Evolutionary conservation across 306 rosid species (phyloP).

Genomic region (Fagus crenata): DNA sequence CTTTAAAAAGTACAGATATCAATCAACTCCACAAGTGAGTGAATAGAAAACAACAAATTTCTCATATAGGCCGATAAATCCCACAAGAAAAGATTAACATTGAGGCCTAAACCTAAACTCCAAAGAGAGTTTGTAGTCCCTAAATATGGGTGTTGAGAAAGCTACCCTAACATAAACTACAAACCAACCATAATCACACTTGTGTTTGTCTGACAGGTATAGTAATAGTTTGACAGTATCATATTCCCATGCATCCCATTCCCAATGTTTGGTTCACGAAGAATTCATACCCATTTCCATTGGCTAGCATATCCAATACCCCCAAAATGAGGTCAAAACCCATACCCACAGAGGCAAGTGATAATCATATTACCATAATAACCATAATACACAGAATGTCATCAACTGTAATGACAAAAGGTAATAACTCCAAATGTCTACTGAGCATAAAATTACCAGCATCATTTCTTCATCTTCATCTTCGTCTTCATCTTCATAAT

Average conservation of each 20-base stretch:
- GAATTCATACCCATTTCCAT: background rate
- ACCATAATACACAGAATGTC: background rate
- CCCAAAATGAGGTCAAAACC: background rate
- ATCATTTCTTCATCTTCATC: slow-evolving; percentile 63
- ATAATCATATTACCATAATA: background rate
- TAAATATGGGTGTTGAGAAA: slow-evolving; percentile 14
- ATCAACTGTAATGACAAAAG: slow-evolving; percentile 13
- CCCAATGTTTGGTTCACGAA: no score
- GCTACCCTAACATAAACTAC: background rate
- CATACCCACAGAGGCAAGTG: background rate
- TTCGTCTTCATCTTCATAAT: slow-evolving; percentile 33
- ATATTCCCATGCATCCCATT: background rate
- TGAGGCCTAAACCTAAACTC: slow-evolving; percentile 23
- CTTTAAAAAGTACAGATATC: no score
- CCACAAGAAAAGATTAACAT: slow-evolving; percentile 11
- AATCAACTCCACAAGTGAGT: no score
- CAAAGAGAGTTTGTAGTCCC: background rate
- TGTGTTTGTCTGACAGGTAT: background rate
- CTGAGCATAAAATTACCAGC: slow-evolving; percentile 46
- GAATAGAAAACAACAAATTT: background rate
- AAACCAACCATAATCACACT: background rate
- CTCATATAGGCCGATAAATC: slow-evolving; percentile 8
- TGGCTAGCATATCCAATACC: background rate
- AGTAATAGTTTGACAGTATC: background rate
- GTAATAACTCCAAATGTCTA: slow-evolving; percentile 21